Evolutionary conservation across 768 basidiomycete genomes (phyloP).

Genomic region (Pisolithus albus): DNA sequence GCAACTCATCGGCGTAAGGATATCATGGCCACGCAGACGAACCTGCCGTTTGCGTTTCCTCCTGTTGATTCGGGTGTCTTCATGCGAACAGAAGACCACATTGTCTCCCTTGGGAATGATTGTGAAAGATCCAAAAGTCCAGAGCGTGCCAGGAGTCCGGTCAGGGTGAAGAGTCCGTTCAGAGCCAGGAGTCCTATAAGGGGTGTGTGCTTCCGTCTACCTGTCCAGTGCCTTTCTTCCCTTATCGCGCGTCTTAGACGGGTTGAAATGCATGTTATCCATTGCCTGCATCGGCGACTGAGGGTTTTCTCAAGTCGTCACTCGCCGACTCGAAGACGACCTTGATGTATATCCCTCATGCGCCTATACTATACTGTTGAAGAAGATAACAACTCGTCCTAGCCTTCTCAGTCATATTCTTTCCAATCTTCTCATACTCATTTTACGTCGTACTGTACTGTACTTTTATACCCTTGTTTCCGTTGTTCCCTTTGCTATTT

Average conservation of each 20-base stretch:
- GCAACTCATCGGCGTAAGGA: neutral
- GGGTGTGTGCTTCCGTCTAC: constrained; percentile 20
- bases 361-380: too few species aligned
- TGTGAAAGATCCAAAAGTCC: neutral
- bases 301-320: too few species aligned
- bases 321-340: too few species aligned
- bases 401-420: too few species aligned
- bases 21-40: constrained; percentile 4
- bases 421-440: too few species aligned
- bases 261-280: constrained; percentile 24
- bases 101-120: neutral
- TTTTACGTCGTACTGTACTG: too few species aligned
- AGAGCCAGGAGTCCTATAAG: constrained; percentile 25
- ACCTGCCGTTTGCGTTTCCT: neutral
- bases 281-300: too few species aligned
- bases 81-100: neutral
- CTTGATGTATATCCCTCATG: too few species aligned
- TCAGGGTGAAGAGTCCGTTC: constrained; percentile 18
- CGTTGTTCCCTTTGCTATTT: too few species aligned
- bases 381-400: too few species aligned
- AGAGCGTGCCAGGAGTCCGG: constrained; percentile 8
- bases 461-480: too few species aligned
- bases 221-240: constrained; percentile 8
- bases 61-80: neutral
- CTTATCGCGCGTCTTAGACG: constrained; percentile 11